Conservation (phyloP, 768 basidiomycete species). For the Pleurotus pulmonarius region DNA sequence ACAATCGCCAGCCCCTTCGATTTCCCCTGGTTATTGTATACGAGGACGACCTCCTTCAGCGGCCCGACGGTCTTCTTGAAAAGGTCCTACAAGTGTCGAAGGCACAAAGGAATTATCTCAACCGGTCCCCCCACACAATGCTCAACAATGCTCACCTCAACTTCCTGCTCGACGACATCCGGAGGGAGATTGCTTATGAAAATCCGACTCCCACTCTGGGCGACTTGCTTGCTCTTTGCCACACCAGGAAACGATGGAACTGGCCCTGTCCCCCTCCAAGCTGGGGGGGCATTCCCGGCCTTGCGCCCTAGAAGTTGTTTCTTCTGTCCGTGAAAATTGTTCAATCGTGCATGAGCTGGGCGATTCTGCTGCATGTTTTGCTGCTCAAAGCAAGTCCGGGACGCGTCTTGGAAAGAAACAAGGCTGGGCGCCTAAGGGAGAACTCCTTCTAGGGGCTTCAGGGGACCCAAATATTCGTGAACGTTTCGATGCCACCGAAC, state of each 20-base stretch:
- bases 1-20: conserved; percentile 84
- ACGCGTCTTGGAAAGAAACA: background rate
- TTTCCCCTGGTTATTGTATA: conserved; percentile 71
- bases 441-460: background rate
- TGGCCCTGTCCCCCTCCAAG: conserved; percentile 46
- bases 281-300: conserved; percentile 53
- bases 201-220: conserved; percentile 54
- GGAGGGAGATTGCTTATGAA: conserved; percentile 59
- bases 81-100: conserved; percentile 45
- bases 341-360: conserved; percentile 30
- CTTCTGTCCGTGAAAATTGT: conserved; percentile 51
- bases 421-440: background rate
- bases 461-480: too few species aligned
- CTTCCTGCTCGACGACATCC: conserved; percentile 68
- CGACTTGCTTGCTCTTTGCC: conserved; percentile 27
- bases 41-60: conserved; percentile 62
- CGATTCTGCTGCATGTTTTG: conserved; percentile 4
- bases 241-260: conserved; percentile 11
- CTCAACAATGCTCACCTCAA: conserved; percentile 44
- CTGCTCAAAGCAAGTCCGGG: background rate
- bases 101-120: background rate
- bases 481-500: too few species aligned
- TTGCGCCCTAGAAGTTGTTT: conserved; percentile 54
- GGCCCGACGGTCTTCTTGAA: conserved; percentile 78
- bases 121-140: background rate